These are phyloP conservation scores for Paecilomyces sp. DNA, from an alignment of 2,329 filamentous ascomycete species.

Conservation along the genomic window DNA sequence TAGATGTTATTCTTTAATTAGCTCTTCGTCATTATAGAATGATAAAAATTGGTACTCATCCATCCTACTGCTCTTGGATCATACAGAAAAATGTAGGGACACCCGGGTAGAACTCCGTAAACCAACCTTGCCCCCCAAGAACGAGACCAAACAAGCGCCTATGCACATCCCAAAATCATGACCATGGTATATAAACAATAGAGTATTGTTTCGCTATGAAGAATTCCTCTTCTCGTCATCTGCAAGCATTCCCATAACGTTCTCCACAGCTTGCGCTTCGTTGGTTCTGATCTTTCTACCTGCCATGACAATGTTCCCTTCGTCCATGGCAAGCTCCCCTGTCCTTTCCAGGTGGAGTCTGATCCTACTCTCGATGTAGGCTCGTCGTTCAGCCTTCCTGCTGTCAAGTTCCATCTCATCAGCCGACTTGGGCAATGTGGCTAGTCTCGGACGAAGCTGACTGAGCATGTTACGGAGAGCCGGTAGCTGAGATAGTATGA, in stretches of 20 bases:
- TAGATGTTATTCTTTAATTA: background rate
- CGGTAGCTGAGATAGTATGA: slow-evolving; percentile 76
- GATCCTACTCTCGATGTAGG: slow-evolving; percentile 79
- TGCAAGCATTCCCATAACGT: slow-evolving; percentile 29
- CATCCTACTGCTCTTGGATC: background rate
- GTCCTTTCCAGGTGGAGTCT: slow-evolving; percentile 63
- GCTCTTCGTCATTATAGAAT: background rate
- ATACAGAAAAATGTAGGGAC: background rate
- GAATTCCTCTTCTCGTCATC: slow-evolving; percentile 11
- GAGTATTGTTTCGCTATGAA: background rate
- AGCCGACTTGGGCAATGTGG: slow-evolving; percentile 29
- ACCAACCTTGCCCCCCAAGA: background rate
- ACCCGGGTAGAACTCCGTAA: background rate
- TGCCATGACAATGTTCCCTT: slow-evolving; percentile 26
- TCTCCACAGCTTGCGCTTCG: slow-evolving; percentile 36
- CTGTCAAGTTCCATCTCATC: slow-evolving; percentile 37
- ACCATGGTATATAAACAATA: background rate
- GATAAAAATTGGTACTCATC: background rate
- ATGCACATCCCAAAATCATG: background rate
- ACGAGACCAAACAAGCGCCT: background rate
- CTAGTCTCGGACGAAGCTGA: slow-evolving; percentile 59
- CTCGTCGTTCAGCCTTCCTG: slow-evolving; percentile 63
- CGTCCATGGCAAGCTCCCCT: slow-evolving; percentile 29
- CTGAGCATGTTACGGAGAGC: slow-evolving; percentile 65
- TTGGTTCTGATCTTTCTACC: slow-evolving; percentile 32